Conservation (phyloP, 495 filamentous ascomycete genomes). For the Hypoxylon fragiforme region DNA sequence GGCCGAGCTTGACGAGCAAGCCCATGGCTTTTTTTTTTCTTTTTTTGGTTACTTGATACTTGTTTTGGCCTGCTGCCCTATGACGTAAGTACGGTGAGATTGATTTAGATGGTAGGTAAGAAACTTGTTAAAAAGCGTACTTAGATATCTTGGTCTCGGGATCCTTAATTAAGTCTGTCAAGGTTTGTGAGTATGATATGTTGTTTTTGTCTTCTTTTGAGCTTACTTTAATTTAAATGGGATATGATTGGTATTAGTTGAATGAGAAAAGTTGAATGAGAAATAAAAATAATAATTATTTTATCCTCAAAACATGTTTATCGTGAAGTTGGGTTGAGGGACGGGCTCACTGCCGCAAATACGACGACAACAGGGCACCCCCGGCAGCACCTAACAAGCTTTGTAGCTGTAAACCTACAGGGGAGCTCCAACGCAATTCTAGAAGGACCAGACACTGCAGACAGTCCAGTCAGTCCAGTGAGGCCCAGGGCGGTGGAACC, state of each 20-base stretch:
- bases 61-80: constrained; percentile 7
- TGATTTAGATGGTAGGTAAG: background rate
- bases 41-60: background rate
- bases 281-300: too few relatives aligned
- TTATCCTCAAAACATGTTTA: background rate
- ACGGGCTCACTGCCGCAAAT: constrained; percentile 23
- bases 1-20: constrained; percentile 39
- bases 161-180: too few relatives aligned
- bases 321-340: constrained; percentile 17
- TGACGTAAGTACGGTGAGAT: constrained; percentile 7
- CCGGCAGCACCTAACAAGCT: background rate
- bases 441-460: too few relatives aligned
- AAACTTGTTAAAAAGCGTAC: background rate
- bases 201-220: too few relatives aligned
- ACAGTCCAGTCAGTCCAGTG: too few relatives aligned
- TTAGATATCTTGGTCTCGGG: background rate
- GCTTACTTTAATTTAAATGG: too few relatives aligned
- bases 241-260: background rate
- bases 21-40: constrained; percentile 33
- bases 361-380: constrained; percentile 18
- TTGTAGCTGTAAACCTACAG: background rate
- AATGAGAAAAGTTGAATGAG: background rate
- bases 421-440: too few relatives aligned
- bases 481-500: too few relatives aligned
- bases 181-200: too few relatives aligned